Base-by-base conservation (phyloP, 768 basidiomycete species). In the Leccinum ochraceum region DNA sequence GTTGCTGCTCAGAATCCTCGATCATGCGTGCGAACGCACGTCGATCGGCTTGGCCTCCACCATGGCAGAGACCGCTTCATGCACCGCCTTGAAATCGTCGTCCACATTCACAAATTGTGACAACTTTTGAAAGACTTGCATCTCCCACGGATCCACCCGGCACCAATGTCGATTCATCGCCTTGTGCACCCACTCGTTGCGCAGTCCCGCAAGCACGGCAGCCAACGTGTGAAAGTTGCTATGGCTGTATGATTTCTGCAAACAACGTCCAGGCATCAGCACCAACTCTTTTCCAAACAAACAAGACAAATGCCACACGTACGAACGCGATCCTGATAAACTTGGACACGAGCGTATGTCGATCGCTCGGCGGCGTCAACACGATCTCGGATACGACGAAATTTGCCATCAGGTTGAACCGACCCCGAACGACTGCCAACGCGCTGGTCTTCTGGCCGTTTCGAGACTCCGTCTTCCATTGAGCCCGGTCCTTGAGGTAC, bases 281-380 rank as follows among this genome's bases (percentile, higher is more conserved):
- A 51, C 48, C 16, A 39, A 36, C 16, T 39, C 37, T 39, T 1
- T 39, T 13, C 53, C 11, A 22, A n/a, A 7, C 37, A 20, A 5
- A 14, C 16, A 56, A 52, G 28, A 30, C 4, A 39, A 39, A 54
- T 34, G 34, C 24, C 24, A 26, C 24, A 61, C 88, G 71, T 65
- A 94, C 92, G 81, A 86, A 93, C 42, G 94, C 94, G 58, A 96
- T 78, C 46, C 92, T 86, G 62, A 95, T 86, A 71, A 96, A 89
- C 75, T 94, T 95, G 60, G 77, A 78, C 53, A 92, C 83, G 26
- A 97, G 75, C 51, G 80, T 62, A 37, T 80, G 81, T 20, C 94
- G 81, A 57, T 92, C 86, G 57, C 73, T 74, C 6, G 86, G 87
- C 9, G 81, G 81, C 1, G 93, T 89, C 58, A 92, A 75, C 24